Base-by-base conservation (phyloP, 192 early-diverging fungal genomes). In the Coemansia reversa region DNA sequence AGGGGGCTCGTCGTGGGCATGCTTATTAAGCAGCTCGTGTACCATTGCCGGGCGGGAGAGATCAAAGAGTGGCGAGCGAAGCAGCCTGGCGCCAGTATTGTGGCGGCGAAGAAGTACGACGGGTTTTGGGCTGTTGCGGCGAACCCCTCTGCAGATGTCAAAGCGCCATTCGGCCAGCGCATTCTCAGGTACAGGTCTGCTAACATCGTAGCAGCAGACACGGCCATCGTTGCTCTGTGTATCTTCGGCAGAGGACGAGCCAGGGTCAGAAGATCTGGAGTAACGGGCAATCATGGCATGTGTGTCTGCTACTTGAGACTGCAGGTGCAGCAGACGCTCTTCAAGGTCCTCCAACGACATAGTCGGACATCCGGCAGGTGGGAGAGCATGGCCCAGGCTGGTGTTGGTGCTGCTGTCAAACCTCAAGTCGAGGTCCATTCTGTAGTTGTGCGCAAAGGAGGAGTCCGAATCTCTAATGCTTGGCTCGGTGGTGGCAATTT, bases 81-180 rank as follows among this genome's bases (percentile, higher is more conserved):
- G 22, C 29, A 6, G 27, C 30, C 30, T 7, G 9, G 23, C 45
- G 2, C 52, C 55, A 12, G 51, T 27, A 20, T 56, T 47, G 23
- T 67, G 60, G n/a, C 63, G 67, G 22, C 76, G 66, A 23, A 67
- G 60, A 30, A 79, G 60, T 0, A 70, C 60, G 3, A 63, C 45
- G 29, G 66, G 71, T 29, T 79, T 79, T 2, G 60, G 45, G 33
- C 20, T 33, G n/a, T 25, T 27, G 22, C 52, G 58, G 11, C 70
- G 67, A 29, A 70, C 61, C 76, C 70, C 70, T 29, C 63, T 39
- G 30, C 76, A 73, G 20, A 79, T 42, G 51, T 79, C 71, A 30
- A 70, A 56, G 16, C 48, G 68, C 62, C 54, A 51, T 24, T 50
- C 23, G 5, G 53, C 53, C n/a, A 24, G 19, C 22, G 1, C 53